Evolutionary conservation across 805 yeast species (phyloP), one percentile per base, ranked within the genome.

Genomic region (Komagataella mondaviorum): DNA sequence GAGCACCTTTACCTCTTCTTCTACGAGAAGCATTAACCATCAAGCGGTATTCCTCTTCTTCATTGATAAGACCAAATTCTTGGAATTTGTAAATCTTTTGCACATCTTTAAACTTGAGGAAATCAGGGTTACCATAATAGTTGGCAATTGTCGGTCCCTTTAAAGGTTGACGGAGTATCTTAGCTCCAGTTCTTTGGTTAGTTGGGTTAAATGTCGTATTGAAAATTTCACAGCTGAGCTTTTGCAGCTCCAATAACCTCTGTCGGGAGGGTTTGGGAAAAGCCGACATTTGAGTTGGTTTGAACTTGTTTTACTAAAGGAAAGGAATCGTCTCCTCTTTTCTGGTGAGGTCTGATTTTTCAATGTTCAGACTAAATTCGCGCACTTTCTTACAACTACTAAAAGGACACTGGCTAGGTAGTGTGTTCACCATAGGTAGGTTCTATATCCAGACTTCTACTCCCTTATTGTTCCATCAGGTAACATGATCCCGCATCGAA

Each of bases 1-100:
- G 95, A 10, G 93, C 88, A 66, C 91, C 90, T 68, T 86, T 86
- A 67, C 88, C 90, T 78, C 93, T 85, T 76, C 85, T 82, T 73
- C 81, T 85, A 67, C 87, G 75, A 48, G 71, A 71, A 53, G 69
- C 79, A 20, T 80, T 81, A 78, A 80, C 80, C 53, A 71, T 75
- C 55, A 83, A 61, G 66, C 95, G 75, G 66, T 83, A 81, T 46
- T 74, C 78, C 63, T 86, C 95, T 54, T 77, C 79, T 51, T 83
- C 85, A 57, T 85, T 84, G 5, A 75, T 73, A 56, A 86, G 75
- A 50, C 71, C 70, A 54, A 69, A 63, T 43, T 65, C 67, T 3
- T 78, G 78, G 57, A 58, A 74, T 75, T 57, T 51, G 16, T 71
- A 81, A 66, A 81, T 68, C 44, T 69, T 64, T 60, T 76, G 77